phyloP scores from a whole-genome alignment of 164 flowering plant species.

The Vitis riparia region DNA sequence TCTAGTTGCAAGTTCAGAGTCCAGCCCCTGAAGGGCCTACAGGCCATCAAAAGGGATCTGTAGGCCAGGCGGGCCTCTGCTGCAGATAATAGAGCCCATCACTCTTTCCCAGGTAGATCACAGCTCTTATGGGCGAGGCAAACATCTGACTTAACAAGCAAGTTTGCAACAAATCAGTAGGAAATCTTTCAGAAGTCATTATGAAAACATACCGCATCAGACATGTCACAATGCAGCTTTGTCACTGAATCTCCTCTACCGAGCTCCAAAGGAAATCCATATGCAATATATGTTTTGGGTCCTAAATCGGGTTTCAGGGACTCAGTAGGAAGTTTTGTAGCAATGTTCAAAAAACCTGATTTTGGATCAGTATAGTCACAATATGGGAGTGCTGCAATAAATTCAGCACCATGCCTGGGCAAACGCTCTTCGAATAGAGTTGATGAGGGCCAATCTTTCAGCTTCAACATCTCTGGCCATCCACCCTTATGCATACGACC shows the following conservation, averaged over 20 bases:
- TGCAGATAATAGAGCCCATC: too few relatives aligned
- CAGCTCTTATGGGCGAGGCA: too few relatives aligned
- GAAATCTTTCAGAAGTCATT: too few relatives aligned
- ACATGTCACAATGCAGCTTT: constrained; percentile 27
- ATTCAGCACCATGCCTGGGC: constrained; percentile 16
- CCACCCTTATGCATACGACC: constrained; percentile 2
- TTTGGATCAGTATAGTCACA: constrained; percentile 10
- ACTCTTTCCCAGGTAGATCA: too few relatives aligned
- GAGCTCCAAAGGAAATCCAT: constrained; percentile 18
- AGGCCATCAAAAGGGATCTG: too few relatives aligned
- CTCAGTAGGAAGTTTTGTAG: constrained; percentile 3
- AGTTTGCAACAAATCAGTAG: too few relatives aligned
- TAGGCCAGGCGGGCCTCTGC: too few relatives aligned
- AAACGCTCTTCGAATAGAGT: constrained; percentile 10
- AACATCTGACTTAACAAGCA: too few relatives aligned
- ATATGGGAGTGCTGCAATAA: constrained; percentile 5
- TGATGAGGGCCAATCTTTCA: constrained; percentile 20
- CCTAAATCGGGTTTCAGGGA: constrained; percentile 12
- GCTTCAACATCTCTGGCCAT: constrained; percentile 17
- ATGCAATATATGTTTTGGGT: constrained; percentile 22
- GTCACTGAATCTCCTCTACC: constrained; percentile 25
- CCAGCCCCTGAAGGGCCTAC: too few relatives aligned
- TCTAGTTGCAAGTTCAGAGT: too few relatives aligned
- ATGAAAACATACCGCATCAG: constrained; percentile 24
- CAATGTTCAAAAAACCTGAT: constrained; percentile 14